These are phyloP conservation scores for Clavulina sp. DNA, from an alignment of 768 basidiomycete genomes.

Conservation along the genomic window DNA sequence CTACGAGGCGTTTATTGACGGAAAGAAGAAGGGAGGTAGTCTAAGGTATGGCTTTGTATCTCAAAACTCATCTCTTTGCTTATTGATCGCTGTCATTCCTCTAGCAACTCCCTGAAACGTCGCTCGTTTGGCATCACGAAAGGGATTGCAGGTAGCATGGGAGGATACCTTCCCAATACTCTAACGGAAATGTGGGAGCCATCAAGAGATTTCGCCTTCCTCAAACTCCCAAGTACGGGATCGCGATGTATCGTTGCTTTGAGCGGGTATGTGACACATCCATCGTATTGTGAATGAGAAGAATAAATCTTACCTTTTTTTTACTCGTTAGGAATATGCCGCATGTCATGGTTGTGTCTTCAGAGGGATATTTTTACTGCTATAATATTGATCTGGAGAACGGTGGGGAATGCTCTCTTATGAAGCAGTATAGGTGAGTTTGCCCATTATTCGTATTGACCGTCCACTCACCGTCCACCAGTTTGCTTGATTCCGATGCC, in stretches of 20 bases:
- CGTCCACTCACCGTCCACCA: neutral
- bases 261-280: constrained; percentile 44
- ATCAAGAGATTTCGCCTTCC: constrained; percentile 78
- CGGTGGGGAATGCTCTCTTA: constrained; percentile 85
- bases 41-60: constrained; percentile 10
- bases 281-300: neutral
- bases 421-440: constrained; percentile 69
- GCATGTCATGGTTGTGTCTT: constrained; percentile 92
- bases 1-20: constrained; percentile 74
- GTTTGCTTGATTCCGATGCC: constrained; percentile 9
- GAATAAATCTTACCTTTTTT: neutral
- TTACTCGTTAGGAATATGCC: constrained; percentile 54
- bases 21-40: constrained; percentile 37
- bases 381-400: constrained; percentile 93
- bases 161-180: constrained; percentile 73
- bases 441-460: neutral
- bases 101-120: constrained; percentile 28
- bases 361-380: constrained; percentile 88
- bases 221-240: constrained; percentile 63
- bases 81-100: neutral
- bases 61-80: neutral
- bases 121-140: constrained; percentile 63
- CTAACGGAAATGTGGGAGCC: constrained; percentile 97
- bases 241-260: constrained; percentile 77
- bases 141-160: constrained; percentile 56